A percentile compares a stretch with the other conserved stretches of the same genome.
Evolutionary conservation across 2,329 filamentous ascomycete genomes (phyloP).

Genomic region (Calycina marina): DNA sequence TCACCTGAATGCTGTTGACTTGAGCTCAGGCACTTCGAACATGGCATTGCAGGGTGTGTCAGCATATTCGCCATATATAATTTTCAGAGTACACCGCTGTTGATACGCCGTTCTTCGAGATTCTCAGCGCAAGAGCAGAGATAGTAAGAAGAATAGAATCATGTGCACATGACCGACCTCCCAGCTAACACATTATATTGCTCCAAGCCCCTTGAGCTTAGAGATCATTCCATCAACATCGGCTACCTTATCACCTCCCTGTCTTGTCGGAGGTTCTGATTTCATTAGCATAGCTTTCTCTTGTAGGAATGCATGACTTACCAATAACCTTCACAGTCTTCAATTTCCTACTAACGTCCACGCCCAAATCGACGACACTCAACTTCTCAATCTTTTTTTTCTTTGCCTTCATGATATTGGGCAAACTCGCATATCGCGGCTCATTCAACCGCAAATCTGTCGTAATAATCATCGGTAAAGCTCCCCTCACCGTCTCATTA

Average conservation of each 20-base stretch:
- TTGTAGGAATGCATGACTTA: slow-evolving; percentile 28
- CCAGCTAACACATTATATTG: no score
- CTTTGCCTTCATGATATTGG: slow-evolving; percentile 99
- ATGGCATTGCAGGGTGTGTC: no score
- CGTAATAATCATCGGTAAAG: slow-evolving; percentile 85
- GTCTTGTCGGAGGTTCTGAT: slow-evolving; percentile 67
- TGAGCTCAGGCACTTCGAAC: no score
- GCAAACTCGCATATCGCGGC: slow-evolving; percentile 86
- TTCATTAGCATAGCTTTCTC: slow-evolving; percentile 16
- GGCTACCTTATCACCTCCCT: slow-evolving; percentile 94
- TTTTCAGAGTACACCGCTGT: no score
- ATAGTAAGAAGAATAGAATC: no score
- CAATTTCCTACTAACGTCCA: slow-evolving; percentile 60
- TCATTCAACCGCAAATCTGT: slow-evolving; percentile 91
- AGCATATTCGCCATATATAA: no score
- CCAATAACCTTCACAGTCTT: slow-evolving; percentile 83
- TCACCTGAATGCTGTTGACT: no score
- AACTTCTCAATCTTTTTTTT: slow-evolving; percentile 98
- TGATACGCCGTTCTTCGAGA: no score
- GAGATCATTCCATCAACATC: slow-evolving; percentile 88
- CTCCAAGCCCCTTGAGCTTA: slow-evolving; percentile 93
- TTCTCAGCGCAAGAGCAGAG: no score
- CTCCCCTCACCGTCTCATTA: slow-evolving; percentile 73
- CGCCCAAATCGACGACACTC: slow-evolving; percentile 65
- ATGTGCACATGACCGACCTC: no score